Evolutionary conservation across 2,329 filamentous ascomycete species (phyloP), one percentile per base, ranked within the genome.

Genomic region (Periconia digitata): DNA sequence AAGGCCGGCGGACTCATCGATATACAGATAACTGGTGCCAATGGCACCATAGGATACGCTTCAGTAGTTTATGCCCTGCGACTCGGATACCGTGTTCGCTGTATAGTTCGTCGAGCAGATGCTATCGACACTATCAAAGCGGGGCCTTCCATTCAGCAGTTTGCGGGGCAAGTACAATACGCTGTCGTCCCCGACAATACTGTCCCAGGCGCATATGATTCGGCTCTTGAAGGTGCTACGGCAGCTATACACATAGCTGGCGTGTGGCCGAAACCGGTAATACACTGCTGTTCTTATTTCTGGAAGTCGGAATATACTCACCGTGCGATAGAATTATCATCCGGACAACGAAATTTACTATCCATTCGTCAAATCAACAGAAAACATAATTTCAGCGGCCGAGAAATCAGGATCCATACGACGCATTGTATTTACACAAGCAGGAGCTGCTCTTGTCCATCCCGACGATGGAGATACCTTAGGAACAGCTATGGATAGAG

Each of bases 1-100:
- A 16, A 20, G 8, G 3, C 1, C 6, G n/a, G 17, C 18, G 29
- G 23, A 23, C 8, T 34, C 27, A 16, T 3, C 18, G 12, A 27
- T 3, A 21, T 12, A 13, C 40, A 70, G 67, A 63, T 70, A 12
- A 70, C 67, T 3, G 67, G 67, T 24, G 63, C 64, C 29, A 70
- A 70, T 41, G 66, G 67, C 32, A 67, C 63, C 4, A 69, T 69
- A 21, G 67, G 67, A 12, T 69, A 69, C 40, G 59, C 59, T 10
- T 65, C 57, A 36, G 54, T 59, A 4, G 41, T 65, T 1, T 54
- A 67, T 37, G 66, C 66, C 6, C 48, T 69, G 2, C 51, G 54
- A 3, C 51, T 17, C 3, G 62, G 63, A 13, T 69, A 69, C 42
- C 60, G 60, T 8, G 67, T 70, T 8, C 66, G 66, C 13, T 69